Conservation (phyloP, 2,329 filamentous ascomycete genomes). For the Aplosporella prunicola region DNA sequence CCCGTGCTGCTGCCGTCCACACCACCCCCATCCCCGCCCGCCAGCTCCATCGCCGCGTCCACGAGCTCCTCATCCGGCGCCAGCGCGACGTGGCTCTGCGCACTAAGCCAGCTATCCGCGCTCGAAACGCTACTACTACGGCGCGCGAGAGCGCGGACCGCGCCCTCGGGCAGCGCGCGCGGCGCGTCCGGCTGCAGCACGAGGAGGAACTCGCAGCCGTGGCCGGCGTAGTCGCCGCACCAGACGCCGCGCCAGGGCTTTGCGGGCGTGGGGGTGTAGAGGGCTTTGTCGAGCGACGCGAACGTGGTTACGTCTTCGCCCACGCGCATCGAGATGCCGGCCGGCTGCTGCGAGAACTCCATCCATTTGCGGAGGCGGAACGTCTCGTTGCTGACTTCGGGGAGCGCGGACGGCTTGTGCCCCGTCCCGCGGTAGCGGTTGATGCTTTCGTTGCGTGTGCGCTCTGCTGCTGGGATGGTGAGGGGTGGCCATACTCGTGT, state of each 20-base stretch:
- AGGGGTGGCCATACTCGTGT: slow-evolving; percentile 62
- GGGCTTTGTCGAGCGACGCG: slow-evolving; percentile 61
- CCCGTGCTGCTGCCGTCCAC: too few relatives aligned
- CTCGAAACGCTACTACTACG: slow-evolving; percentile 4
- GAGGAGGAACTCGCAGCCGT: slow-evolving; percentile 82
- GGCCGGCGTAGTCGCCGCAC: slow-evolving; percentile 80
- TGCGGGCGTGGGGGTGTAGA: slow-evolving; percentile 71
- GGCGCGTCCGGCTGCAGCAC: slow-evolving; percentile 61
- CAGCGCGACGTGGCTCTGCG: slow-evolving; percentile 2
- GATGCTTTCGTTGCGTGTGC: slow-evolving; percentile 44
- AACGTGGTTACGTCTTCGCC: slow-evolving; percentile 50
- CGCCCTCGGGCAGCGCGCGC: slow-evolving; percentile 27
- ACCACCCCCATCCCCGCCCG: background rate
- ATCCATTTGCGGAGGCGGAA: slow-evolving; percentile 74
- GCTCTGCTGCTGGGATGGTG: slow-evolving; percentile 54
- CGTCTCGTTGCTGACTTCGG: slow-evolving; percentile 56
- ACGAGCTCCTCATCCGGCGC: background rate
- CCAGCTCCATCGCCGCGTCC: background rate
- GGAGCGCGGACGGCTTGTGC: slow-evolving; percentile 42
- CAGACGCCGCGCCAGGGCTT: slow-evolving; percentile 88
- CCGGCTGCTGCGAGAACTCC: slow-evolving; percentile 42
- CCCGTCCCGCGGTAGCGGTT: slow-evolving; percentile 35
- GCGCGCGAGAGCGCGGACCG: background rate
- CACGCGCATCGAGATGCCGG: slow-evolving; percentile 30
- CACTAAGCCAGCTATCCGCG: slow-evolving; percentile 1